Conservation (phyloP, 305 asterid species). For the Fraxinus albicans region DNA sequence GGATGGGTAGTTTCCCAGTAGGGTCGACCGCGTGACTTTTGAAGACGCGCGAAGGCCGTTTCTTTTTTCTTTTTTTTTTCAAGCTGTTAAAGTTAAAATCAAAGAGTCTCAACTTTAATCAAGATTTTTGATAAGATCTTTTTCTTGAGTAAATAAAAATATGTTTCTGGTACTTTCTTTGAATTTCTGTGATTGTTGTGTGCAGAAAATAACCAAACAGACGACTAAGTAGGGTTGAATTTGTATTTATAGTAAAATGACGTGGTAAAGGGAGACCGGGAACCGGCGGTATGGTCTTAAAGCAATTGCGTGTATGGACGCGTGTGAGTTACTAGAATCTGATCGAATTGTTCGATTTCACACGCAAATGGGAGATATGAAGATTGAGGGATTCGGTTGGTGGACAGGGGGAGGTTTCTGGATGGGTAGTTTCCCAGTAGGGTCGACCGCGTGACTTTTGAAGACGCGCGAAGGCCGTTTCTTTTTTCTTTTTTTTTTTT, state of each 20-base stretch:
- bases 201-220: constrained; percentile 25
- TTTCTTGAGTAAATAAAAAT: not conserved
- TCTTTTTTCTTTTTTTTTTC: not conserved
- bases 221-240: constrained; percentile 22
- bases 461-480: constrained; percentile 1
- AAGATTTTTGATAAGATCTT: too few species aligned
- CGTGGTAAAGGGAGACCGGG: not conserved
- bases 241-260: constrained; percentile 8
- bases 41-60: constrained; percentile 3
- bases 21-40: not conserved
- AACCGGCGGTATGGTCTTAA: constrained; percentile 19
- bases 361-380: constrained; percentile 20
- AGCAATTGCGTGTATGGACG: constrained; percentile 16
- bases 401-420: constrained; percentile 33
- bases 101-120: too few species aligned
- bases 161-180: constrained; percentile 29
- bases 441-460: not conserved
- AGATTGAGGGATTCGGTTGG: constrained; percentile 1
- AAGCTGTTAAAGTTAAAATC: not conserved
- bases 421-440: not conserved
- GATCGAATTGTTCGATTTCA: not conserved
- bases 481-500: not conserved
- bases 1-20: not conserved
- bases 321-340: constrained; percentile 15
- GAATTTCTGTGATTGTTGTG: constrained; percentile 20